These are phyloP conservation scores for Aspergillus sp. DNA, from an alignment of 2,329 filamentous ascomycete species.

Conservation along the genomic window DNA sequence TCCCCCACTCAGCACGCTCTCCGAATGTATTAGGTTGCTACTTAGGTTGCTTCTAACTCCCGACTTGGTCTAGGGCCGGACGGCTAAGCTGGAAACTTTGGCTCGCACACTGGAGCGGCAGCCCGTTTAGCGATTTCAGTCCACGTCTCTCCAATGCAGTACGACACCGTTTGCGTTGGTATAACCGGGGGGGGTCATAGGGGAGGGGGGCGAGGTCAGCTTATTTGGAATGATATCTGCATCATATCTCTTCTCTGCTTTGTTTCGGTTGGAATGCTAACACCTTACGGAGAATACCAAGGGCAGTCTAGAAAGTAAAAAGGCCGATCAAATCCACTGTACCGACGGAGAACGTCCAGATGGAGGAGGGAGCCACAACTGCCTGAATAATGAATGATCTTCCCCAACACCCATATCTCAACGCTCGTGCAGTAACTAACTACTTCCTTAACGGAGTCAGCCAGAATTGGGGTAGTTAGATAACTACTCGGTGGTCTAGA, in stretches of 20 bases:
- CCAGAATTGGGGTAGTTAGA: neutral
- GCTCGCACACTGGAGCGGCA: constrained; percentile 10
- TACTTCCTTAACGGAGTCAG: neutral
- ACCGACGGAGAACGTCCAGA: neutral
- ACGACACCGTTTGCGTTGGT: neutral
- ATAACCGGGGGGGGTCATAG: neutral
- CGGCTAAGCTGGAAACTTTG: constrained; percentile 6
- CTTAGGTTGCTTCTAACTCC: constrained; percentile 11
- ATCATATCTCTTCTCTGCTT: neutral
- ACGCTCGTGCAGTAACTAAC: neutral
- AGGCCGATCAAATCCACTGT: neutral
- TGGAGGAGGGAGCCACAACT: neutral
- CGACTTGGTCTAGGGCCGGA: constrained; percentile 2
- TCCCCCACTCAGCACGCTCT: constrained; percentile 14
- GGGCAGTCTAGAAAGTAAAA: neutral
- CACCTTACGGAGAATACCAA: neutral
- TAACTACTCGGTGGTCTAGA: neutral
- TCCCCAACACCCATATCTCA: neutral
- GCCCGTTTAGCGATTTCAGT: constrained; percentile 8
- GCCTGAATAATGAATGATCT: constrained; percentile 1
- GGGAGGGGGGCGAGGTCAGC: neutral
- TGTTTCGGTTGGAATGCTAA: constrained; percentile 2
- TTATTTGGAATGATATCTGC: neutral
- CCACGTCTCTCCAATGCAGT: neutral
- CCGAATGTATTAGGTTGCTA: constrained; percentile 15